These are phyloP conservation scores for Areca catechu DNA, from an alignment of 176 grass and related monocot species.

Conservation along the genomic window DNA sequence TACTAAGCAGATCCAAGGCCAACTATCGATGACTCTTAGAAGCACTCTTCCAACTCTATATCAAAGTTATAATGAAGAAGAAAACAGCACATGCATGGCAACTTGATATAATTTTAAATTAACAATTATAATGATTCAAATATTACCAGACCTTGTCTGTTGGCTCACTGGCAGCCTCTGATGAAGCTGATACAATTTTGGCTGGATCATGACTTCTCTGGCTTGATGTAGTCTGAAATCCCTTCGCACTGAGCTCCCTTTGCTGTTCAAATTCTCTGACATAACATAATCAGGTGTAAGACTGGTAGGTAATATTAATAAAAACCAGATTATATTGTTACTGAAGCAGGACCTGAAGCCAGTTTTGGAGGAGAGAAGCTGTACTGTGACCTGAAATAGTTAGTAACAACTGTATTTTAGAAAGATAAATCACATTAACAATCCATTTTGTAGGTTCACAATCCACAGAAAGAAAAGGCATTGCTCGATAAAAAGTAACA, in stretches of 20 bases:
- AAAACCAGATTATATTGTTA: constrained; percentile 4
- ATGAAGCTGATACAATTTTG: constrained; percentile 45
- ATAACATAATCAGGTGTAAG: constrained; percentile 26
- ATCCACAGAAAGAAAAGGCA: too few species aligned
- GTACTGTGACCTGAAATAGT: constrained; percentile 68
- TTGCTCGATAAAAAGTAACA: too few species aligned
- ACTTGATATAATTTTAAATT: neutral
- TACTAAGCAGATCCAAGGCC: too few species aligned
- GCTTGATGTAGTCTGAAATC: constrained; percentile 56
- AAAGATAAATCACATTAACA: too few species aligned
- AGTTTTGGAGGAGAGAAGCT: constrained; percentile 91
- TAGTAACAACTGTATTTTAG: too few species aligned
- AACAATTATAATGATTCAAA: neutral
- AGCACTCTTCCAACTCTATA: too few species aligned
- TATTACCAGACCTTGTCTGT: constrained; percentile 62
- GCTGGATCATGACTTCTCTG: constrained; percentile 54
- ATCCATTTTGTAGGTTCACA: too few species aligned
- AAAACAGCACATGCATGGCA: neutral
- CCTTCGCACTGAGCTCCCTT: constrained; percentile 57
- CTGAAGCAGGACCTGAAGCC: constrained; percentile 69
- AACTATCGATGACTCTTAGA: too few species aligned
- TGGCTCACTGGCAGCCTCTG: constrained; percentile 28
- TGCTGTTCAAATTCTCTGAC: constrained; percentile 98
- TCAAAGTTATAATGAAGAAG: too few species aligned
- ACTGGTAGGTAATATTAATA: constrained; percentile 8